Base-by-base conservation (phyloP, 805 yeast genomes). In the Barnettozyma populi region DNA sequence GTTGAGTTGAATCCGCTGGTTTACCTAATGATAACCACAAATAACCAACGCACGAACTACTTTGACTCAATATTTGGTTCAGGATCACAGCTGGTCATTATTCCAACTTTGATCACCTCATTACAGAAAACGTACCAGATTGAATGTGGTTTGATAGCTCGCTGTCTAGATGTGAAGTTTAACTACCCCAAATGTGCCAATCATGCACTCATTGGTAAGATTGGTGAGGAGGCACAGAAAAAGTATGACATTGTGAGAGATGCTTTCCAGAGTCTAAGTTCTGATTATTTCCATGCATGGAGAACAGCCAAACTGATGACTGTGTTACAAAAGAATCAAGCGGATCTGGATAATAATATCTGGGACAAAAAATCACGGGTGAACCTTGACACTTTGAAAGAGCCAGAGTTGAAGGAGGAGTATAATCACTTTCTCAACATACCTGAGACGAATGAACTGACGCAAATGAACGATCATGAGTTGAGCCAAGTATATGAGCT, bases 221-320 rank as follows among this genome's bases (percentile, higher is more conserved):
- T 67, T 6, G 51, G 57, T 16, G 49, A 44, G 18, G 55, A 52
- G 7, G 45, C 64, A 10, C 49, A 59, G 42, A 58, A 53, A n/a
- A 69, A 63, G 32, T 56, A 64, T 44, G 64, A 62, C 37, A 51
- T 53, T 23, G 59, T 67, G 27, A 53, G 67, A 5, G 61, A 64
- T 24, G 66, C 72, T 13, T 60, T 69, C 44, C 67, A 74, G 18
- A 61, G 68, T 31, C 62, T 82, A 47, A 74, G 82, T 41, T 70
- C 72, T n/a, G 65, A 74, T 38, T 79, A 80, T 56, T 82, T 79
- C 56, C 79, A 78, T 57, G 80, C 86, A 0, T 82, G 88, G 88
- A 72, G 82, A 60, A 66, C 79, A 36, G 66, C 74, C 20, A 80
- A 79, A 51, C 76, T 78, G 0, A 78, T 76, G 44, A 61, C 61